Base-by-base conservation (phyloP, 495 filamentous ascomycete species). In the Hypoxylon crocopeplum region DNA sequence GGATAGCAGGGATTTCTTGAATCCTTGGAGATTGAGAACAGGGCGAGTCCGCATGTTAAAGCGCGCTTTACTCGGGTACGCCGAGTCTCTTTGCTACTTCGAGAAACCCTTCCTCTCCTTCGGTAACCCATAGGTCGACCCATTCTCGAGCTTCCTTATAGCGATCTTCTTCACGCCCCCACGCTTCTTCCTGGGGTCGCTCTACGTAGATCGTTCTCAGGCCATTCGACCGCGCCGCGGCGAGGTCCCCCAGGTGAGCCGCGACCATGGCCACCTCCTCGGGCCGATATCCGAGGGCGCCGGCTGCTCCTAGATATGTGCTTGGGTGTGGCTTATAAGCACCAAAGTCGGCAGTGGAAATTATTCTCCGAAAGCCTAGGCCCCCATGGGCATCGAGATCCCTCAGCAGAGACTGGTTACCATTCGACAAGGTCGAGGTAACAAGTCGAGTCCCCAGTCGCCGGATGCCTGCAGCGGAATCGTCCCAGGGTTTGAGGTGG, bases 161-260 rank as follows among this genome's bases (percentile, higher is more conserved):
- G 7, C 77, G 75, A 22, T 82, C 72, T 42, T 82, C 70, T 2
- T 84, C 83, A 21, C 48, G 19, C 12, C 60, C 57, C 81, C 82
- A 86, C n/a, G 72, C 70, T 72, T 91, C 89, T 70, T 93, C 90
- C 27, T 67, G 55, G 11, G 72, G 68, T 48, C 88, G 74, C 74
- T 88, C 89, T n/a, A 93, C 84, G 73, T 91, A 94, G 30, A 95
- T 79, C 0, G 87, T 88, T 67, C 80, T 74, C 41, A 92, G 75
- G 0, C 90, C 90, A 36, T 73, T 76, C 8, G 53, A 66, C 66
- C 84, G 85, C 10, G 89, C 90, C 0, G 82, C 88, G 40, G 82
- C 78, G 55, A 93, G 64, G 66, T 93, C 90, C 10, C 55, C 63
- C 40, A 92, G 67, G 72, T 95, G 90, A 33, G 89, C 83, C 11